phyloP scores from a whole-genome alignment of 768 basidiomycete species.

The Xerocomus spinulosus region DNA sequence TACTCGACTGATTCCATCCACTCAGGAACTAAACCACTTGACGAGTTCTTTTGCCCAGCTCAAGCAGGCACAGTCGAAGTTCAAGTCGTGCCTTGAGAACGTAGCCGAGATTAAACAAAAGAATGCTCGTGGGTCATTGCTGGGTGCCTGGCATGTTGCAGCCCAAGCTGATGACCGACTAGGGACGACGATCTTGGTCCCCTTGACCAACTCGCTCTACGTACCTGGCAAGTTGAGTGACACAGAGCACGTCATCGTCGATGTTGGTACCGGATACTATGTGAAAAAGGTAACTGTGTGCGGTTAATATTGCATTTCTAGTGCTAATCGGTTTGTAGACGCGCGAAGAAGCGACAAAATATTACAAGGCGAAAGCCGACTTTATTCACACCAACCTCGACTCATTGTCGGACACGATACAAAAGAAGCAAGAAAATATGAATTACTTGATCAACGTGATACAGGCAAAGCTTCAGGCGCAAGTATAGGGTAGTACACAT shows the following conservation, averaged over 20 bases:
- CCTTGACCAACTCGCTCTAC: constrained; percentile 91
- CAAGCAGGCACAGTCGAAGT: constrained; percentile 90
- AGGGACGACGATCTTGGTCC: constrained; percentile 90
- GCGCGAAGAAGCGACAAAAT: constrained; percentile 70
- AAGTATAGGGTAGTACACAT: constrained; percentile 7
- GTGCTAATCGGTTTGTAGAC: constrained; percentile 46
- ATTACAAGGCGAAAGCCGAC: constrained; percentile 78
- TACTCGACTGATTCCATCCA: background rate
- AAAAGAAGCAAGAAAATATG: constrained; percentile 88
- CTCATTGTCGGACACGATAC: constrained; percentile 80
- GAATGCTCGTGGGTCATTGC: constrained; percentile 48
- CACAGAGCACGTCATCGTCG: constrained; percentile 83
- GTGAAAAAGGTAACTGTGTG: constrained; percentile 73
- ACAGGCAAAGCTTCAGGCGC: constrained; percentile 52
- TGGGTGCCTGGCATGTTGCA: background rate
- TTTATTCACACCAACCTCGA: constrained; percentile 83
- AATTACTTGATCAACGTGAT: constrained; percentile 68
- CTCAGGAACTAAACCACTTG: constrained; percentile 86
- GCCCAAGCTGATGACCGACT: background rate
- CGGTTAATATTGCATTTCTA: background rate
- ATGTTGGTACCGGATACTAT: constrained; percentile 95
- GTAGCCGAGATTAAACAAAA: constrained; percentile 67
- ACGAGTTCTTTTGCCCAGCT: constrained; percentile 90
- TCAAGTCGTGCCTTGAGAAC: constrained; percentile 81
- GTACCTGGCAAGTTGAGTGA: constrained; percentile 88